Evolutionary conservation across 192 early-diverging fungal genomes (phyloP).

Genomic region (Backusella luteola): DNA sequence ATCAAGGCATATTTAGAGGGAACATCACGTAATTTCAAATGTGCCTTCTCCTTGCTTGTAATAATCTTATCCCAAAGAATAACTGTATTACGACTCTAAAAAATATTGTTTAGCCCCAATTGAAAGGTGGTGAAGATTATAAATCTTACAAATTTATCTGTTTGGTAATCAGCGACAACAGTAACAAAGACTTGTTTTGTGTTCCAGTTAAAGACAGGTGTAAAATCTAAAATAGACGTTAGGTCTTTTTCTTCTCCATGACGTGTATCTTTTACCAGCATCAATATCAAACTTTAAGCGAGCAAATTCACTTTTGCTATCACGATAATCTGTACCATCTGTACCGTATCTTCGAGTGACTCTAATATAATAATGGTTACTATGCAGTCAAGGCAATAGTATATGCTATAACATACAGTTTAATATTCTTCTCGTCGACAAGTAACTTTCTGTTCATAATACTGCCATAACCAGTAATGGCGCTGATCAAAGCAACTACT

Average conservation of each 20-base stretch:
- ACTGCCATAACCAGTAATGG: constrained; percentile 15
- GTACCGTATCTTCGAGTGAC: constrained; percentile 49
- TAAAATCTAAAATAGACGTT: constrained; percentile 59
- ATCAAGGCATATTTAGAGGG: constrained; percentile 68
- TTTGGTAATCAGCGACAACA: constrained; percentile 74
- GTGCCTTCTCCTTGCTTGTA: constrained; percentile 60
- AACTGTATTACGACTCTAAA: constrained; percentile 67
- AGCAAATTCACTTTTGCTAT: constrained; percentile 60
- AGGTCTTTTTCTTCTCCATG: background rate
- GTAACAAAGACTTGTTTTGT: constrained; percentile 86
- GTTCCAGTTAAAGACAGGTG: constrained; percentile 84
- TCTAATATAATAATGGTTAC: constrained; percentile 9
- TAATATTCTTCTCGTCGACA: constrained; percentile 14
- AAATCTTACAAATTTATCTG: constrained; percentile 58
- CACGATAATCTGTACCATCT: constrained; percentile 51
- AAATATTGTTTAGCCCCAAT: background rate
- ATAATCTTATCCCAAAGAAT: constrained; percentile 87
- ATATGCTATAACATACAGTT: constrained; percentile 19
- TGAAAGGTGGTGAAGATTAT: too few species aligned
- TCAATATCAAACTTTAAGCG: constrained; percentile 63
- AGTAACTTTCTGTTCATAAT: constrained; percentile 6
- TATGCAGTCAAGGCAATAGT: background rate
- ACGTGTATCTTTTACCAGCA: constrained; percentile 52
- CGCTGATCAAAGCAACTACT: constrained; percentile 24
- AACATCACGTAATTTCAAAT: constrained; percentile 53